These are phyloP conservation scores for Groenewaldozyma tartarivorans DNA, from an alignment of 805 yeast species.

Conservation along the genomic window DNA sequence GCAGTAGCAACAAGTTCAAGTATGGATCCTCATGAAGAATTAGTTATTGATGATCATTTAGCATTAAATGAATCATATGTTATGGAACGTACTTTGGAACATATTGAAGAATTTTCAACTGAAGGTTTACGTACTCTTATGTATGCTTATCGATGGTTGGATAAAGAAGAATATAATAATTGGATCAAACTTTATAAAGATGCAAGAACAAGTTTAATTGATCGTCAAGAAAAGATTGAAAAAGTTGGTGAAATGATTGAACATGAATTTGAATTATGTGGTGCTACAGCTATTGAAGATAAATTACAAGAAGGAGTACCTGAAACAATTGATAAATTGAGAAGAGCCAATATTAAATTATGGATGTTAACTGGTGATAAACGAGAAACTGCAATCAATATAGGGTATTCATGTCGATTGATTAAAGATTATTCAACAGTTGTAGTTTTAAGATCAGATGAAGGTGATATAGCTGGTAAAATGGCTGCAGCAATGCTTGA, in stretches of 20 bases:
- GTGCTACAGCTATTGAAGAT: constrained; percentile 97
- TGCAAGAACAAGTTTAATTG: constrained; percentile 67
- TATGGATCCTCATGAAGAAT: constrained; percentile 4
- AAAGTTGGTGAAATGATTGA: constrained; percentile 68
- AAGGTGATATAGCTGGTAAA: constrained; percentile 51
- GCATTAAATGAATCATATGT: constrained; percentile 66
- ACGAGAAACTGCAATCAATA: constrained; percentile 94
- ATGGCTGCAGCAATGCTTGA: constrained; percentile 72
- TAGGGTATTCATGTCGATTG: constrained; percentile 88
- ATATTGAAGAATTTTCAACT: constrained; percentile 87
- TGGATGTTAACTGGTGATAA: constrained; percentile 99
- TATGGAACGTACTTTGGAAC: constrained; percentile 76
- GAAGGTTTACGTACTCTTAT: constrained; percentile 89
- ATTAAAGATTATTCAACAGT: constrained; percentile 91
- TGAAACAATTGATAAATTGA: constrained; percentile 81
- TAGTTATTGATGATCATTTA: constrained; percentile 40
- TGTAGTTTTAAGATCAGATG: constrained; percentile 47
- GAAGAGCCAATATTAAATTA: constrained; percentile 86
- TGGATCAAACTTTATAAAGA: constrained; percentile 63
- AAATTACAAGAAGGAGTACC: constrained; percentile 96
- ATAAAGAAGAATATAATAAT: constrained; percentile 42
- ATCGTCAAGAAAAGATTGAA: constrained; percentile 61
- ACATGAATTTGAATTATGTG: constrained; percentile 54
- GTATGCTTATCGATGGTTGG: constrained; percentile 70
- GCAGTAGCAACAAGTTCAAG: background rate